Conservation (phyloP, 371 early-diverging fungal species). For the Mucor racemosus region DNA sequence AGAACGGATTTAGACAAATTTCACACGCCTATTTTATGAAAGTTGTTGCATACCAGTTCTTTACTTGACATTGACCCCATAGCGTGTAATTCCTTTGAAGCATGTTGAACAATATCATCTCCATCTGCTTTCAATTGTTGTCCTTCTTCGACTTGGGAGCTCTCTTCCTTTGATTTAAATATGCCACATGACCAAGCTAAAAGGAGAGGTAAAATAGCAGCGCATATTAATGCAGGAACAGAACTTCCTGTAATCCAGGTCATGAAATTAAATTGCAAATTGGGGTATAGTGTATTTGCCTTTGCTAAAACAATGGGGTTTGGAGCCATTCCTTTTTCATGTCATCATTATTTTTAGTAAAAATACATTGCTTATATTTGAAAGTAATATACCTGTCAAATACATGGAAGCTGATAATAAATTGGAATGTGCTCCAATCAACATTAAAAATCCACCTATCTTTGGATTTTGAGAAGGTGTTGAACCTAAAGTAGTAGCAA, state of each 20-base stretch:
- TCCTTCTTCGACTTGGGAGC: conserved; percentile 21
- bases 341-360: background rate
- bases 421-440: conserved; percentile 65
- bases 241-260: conserved; percentile 64
- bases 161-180: conserved; percentile 22
- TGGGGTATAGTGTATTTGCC: conserved; percentile 53
- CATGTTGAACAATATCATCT: conserved; percentile 38
- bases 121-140: conserved; percentile 10
- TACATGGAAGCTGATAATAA: conserved; percentile 70
- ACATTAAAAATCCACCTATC: conserved; percentile 55
- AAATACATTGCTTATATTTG: too few relatives aligned
- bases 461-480: conserved; percentile 39
- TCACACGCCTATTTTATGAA: too few relatives aligned
- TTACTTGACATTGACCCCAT: conserved; percentile 45
- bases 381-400: conserved; percentile 50
- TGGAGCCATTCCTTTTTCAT: conserved; percentile 62
- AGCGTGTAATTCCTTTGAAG: conserved; percentile 34
- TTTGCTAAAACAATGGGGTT: conserved; percentile 68
- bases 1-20: background rate
- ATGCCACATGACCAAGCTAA: conserved; percentile 38
- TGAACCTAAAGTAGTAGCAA: conserved; percentile 58
- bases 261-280: conserved; percentile 61
- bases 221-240: conserved; percentile 54
- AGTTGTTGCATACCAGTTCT: conserved; percentile 42
- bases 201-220: conserved; percentile 48